Evolutionary conservation across 345 rosid species (phyloP), one percentile per base, ranked within the genome.

Genomic region (Aquilaria malaccensis): DNA sequence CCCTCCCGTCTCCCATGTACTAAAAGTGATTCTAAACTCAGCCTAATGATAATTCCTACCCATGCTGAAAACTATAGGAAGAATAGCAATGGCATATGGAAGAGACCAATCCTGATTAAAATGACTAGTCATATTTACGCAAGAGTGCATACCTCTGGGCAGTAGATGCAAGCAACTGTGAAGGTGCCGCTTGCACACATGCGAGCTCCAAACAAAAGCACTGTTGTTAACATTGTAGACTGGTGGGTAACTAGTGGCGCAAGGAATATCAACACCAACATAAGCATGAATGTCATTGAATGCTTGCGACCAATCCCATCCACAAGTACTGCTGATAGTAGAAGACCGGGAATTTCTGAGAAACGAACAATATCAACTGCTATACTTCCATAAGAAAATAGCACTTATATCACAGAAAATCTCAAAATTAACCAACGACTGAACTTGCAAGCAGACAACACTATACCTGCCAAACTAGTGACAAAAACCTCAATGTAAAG

Each of bases 261-360:
- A 60, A 83, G 69, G 70, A 70, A 76, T 29, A 81, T 53, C 74
- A 72, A 76, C 51, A 74, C 62, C 9, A 79, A 41, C 52, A 81
- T 63, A 61, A 78, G 74, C 84, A 81, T 64, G 61, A 61, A 37
- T 33, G 76, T 58, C 83, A 81, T 81, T 0, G 88, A 77, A 53
- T 67, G 67, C 65, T 83, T 85, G 46, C 86, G 92, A 30, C 92
- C 92, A 41, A 79, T 45, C 59, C 73, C 79, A 64, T 85, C 92
- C 29, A 85, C 82, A 37, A 69, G 78, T 9, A 77, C 45, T 43
- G 85, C 86, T 49, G 92, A 70, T 37, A 85, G 58, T 5, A 85
- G 59, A 30, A 85, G 79, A 66, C 88, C 92, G n/a, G 88, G 92
- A 53, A 78, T 62, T 73, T 85, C 92, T 85, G 67, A 32, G 65